A percentile compares a stretch with the other conserved stretches of the same genome.
Conservation (phyloP, 768 basidiomycete genomes). For the Exsudoporus frostii region DNA sequence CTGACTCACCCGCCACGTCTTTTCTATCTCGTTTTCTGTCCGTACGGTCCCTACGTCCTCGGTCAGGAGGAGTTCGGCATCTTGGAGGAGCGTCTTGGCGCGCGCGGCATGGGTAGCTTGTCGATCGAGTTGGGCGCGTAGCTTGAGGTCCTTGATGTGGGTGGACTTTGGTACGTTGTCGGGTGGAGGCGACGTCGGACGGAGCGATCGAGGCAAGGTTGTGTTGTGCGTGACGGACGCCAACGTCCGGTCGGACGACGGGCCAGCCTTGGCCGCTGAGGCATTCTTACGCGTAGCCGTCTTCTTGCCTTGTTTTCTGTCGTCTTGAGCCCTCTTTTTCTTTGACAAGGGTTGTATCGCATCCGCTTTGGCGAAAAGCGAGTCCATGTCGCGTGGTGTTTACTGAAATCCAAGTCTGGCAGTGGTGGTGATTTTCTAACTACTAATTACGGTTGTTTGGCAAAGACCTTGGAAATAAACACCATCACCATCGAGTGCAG, state of each 20-base stretch:
- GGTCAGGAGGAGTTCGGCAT: conserved; percentile 67
- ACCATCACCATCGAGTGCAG: neutral
- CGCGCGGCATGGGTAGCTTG: conserved; percentile 61
- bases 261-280: conserved; percentile 14
- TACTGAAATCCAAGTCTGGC: neutral
- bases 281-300: conserved; percentile 7
- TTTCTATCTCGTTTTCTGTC: conserved; percentile 76
- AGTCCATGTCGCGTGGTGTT: conserved; percentile 45
- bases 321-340: conserved; percentile 35
- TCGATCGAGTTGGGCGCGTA: conserved; percentile 64
- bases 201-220: conserved; percentile 66
- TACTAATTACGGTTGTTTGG: conserved; percentile 8
- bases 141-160: conserved; percentile 72
- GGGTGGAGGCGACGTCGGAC: conserved; percentile 44
- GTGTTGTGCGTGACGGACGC: conserved; percentile 59
- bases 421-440: neutral
- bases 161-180: conserved; percentile 47
- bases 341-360: conserved; percentile 49
- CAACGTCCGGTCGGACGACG: conserved; percentile 47
- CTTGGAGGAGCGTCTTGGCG: conserved; percentile 58
- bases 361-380: conserved; percentile 68
- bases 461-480: conserved; percentile 17
- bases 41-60: conserved; percentile 73
- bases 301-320: conserved; percentile 25
- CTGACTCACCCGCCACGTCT: conserved; percentile 87